Conservation (phyloP, 225 moss, liverwort and hornwort species). For the Antitrichia curtipendula region DNA sequence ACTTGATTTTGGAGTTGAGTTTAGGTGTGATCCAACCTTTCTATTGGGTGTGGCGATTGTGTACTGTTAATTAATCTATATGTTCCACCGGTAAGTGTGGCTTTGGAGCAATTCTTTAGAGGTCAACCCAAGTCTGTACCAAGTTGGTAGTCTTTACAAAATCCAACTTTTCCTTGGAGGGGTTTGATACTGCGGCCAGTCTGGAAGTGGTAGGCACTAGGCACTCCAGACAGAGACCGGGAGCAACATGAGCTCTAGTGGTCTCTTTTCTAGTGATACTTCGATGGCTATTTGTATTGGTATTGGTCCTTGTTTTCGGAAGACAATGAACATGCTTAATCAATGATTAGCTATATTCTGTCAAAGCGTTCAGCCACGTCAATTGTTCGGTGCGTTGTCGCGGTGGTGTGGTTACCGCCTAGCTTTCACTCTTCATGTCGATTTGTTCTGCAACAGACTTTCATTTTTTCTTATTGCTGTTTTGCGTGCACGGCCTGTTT, state of each 20-base stretch:
- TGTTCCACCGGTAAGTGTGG: conserved; percentile 17
- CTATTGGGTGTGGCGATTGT: conserved; percentile 4
- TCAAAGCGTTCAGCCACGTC: background rate
- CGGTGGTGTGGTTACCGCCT: background rate
- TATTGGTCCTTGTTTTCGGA: background rate
- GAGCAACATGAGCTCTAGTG: background rate
- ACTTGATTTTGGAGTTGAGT: conserved; percentile 32
- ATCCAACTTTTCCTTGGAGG: conserved; percentile 7
- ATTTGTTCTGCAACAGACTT: background rate
- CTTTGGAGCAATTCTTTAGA: conserved; percentile 24
- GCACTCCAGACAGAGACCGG: background rate
- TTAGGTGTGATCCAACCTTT: conserved; percentile 17
- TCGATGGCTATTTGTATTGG: conserved; percentile 2
- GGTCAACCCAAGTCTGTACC: conserved; percentile 1
- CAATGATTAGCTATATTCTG: background rate
- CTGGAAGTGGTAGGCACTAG: conserved; percentile 1
- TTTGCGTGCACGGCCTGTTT: background rate
- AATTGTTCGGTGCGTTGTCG: background rate
- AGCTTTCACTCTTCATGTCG: background rate
- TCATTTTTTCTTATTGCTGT: background rate
- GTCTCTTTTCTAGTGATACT: conserved; percentile 16
- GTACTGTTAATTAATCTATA: conserved; percentile 1
- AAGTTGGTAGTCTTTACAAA: conserved; percentile 2
- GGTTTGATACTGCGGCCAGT: conserved; percentile 12
- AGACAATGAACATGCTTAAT: background rate